Percentiles rank a stretch among this genome's conserved stretches.
phyloP scores from a whole-genome alignment of 306 rosid species.

The Senna siamea region DNA sequence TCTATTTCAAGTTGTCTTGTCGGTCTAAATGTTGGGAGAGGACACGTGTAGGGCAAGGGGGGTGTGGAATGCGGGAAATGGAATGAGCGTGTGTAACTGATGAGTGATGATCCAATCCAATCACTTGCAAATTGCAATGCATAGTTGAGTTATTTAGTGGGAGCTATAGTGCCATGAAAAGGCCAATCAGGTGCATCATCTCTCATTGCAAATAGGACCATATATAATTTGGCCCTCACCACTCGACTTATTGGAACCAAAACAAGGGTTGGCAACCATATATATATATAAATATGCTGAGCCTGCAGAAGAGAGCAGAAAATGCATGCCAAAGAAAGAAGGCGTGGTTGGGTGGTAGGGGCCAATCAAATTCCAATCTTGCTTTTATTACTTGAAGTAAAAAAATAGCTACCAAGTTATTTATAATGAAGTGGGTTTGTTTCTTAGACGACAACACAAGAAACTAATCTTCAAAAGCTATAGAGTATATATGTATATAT shows the following conservation, averaged over 20 bases:
- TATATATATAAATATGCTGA: too few species aligned
- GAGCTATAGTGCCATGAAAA: slow-evolving; percentile 7
- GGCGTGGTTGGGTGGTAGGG: not conserved
- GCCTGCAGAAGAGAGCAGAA: too few species aligned
- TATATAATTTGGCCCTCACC: slow-evolving; percentile 34
- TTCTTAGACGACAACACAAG: too few species aligned
- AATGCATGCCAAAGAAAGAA: not conserved
- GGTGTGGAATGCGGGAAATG: slow-evolving; percentile 26
- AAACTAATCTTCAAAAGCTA: too few species aligned
- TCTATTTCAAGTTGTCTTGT: not conserved
- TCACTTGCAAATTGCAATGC: too few species aligned
- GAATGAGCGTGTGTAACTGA: too few species aligned
- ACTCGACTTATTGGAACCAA: not conserved
- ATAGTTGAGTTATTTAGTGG: slow-evolving; percentile 36
- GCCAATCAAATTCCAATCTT: not conserved
- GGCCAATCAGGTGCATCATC: slow-evolving; percentile 36
- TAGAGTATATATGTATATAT: too few species aligned
- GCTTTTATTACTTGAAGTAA: too few species aligned
- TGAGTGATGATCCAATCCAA: too few species aligned
- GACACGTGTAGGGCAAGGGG: slow-evolving; percentile 45
- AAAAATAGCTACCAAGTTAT: too few species aligned
- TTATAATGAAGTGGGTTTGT: too few species aligned
- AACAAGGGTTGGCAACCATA: too few species aligned
- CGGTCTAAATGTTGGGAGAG: not conserved
- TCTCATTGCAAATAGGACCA: slow-evolving; percentile 39